Evolutionary conservation across 139 green algal species (phyloP), one percentile per base, ranked within the genome.

Genomic region (Closterium sp.): DNA sequence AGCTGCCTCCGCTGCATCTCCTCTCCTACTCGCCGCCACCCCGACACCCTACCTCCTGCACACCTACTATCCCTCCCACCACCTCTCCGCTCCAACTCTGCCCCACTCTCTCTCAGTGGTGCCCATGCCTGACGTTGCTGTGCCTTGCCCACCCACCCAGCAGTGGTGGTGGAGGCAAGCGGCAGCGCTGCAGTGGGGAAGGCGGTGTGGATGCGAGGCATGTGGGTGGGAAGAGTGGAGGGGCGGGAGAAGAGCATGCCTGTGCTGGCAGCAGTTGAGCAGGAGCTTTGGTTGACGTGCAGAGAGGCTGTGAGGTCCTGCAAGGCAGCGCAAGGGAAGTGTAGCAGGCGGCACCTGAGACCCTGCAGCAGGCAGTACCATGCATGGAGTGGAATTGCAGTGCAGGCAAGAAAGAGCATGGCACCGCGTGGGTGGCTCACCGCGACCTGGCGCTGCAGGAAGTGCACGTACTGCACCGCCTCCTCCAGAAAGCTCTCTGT

Each of bases 401-500:
- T 28, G 43, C 43, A 69, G 23, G 43, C 43, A 69, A 69, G 12
- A 28, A 69, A 69, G 9, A 1, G 43, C 9, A 69, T 86, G 81
- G 5, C 81, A 86, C 21, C 16, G 30, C 30, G 76, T 19, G 30
- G 16, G 8, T 12, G 30, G 81, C 89, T 90, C 33, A 92, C 89
- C 43, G 30, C 25, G 32, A 69, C 84, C 30, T 89, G 81, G 32
- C 30, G 19, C 89, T 86, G 69, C 89, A 92, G 76, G 34, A 89
- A 92, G 16, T 66, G 90, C 32, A 92, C 64, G 30, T 92, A 92
- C 33, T 89, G 33, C 83, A 88, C 34, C 30, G 89, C 89, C 33
- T 92, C 89, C 85, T 84, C 83, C 89, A 92, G 83, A 32, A 92
- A 89, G 76, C 31, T 83, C 28, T 92, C 89, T 5, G 89, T 92